phyloP scores from a whole-genome alignment of 169 alveolate genomes.

The Plasmodium malariae region DNA sequence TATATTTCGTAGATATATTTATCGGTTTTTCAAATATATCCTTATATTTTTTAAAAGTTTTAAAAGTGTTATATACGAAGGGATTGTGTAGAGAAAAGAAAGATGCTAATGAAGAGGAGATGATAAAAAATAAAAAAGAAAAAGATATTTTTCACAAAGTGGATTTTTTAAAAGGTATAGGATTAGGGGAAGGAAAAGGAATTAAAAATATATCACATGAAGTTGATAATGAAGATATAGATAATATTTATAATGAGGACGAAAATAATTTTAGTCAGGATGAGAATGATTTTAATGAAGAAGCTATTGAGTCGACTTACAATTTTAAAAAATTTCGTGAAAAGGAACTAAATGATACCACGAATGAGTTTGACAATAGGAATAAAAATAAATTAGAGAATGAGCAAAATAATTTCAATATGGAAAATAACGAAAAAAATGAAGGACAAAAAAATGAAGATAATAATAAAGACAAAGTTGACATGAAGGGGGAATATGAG shows the following conservation, averaged over 20 bases:
- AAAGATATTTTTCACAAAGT: constrained; percentile 83
- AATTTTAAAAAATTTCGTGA: constrained; percentile 84
- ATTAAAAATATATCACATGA: constrained; percentile 83
- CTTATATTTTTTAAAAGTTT: constrained; percentile 62
- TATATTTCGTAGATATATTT: constrained; percentile 48
- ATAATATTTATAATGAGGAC: constrained; percentile 79
- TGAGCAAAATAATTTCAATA: constrained; percentile 79
- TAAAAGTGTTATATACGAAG: constrained; percentile 68
- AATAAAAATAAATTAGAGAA: constrained; percentile 79
- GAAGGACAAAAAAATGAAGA: constrained; percentile 67
- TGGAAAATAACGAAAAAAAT: constrained; percentile 75
- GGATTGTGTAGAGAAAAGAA: constrained; percentile 78
- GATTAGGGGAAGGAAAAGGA: constrained; percentile 85
- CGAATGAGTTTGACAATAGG: constrained; percentile 82
- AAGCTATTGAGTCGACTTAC: constrained; percentile 83
- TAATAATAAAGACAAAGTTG: constrained; percentile 61
- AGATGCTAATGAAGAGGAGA: constrained; percentile 79
- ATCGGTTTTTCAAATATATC: constrained; percentile 67
- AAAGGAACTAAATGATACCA: constrained; percentile 81
- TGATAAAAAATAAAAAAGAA: constrained; percentile 80
- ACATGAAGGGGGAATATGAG: constrained; percentile 78
- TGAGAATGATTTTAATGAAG: constrained; percentile 80
- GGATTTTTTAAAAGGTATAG: constrained; percentile 81
- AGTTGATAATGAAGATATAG: constrained; percentile 84
- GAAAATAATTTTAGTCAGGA: constrained; percentile 80